Conservation (phyloP, 2,329 filamentous ascomycete genomes). For the Monilinia laxa region DNA sequence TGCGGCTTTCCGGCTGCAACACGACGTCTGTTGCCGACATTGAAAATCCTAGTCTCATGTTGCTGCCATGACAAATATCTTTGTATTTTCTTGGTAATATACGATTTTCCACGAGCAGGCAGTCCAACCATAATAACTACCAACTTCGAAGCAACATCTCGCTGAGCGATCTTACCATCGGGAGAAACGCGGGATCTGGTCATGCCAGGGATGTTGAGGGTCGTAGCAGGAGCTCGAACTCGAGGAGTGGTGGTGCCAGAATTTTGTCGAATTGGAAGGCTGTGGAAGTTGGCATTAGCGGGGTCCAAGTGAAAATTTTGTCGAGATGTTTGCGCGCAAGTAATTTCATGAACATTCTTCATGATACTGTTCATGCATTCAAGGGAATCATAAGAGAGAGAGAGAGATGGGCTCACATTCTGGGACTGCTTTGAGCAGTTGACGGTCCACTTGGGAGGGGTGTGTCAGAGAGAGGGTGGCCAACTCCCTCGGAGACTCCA, state of each 20-base stretch:
- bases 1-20: constrained; percentile 63
- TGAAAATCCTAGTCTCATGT: constrained; percentile 94
- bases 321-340: constrained; percentile 10
- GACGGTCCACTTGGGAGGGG: constrained; percentile 34
- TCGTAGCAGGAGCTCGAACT: constrained; percentile 81
- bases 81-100: constrained; percentile 97
- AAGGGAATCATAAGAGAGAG: no score
- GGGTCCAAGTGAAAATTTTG: constrained; percentile 4
- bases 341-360: neutral
- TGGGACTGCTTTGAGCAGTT: constrained; percentile 39
- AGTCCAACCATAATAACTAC: constrained; percentile 98
- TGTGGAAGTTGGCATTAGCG: constrained; percentile 39
- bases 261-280: constrained; percentile 67
- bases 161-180: constrained; percentile 87
- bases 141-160: constrained; percentile 93
- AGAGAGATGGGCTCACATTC: constrained; percentile 36
- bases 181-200: constrained; percentile 94
- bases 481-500: constrained; percentile 24
- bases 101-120: constrained; percentile 93
- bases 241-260: constrained; percentile 77
- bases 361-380: neutral
- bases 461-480: constrained; percentile 31
- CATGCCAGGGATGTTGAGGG: constrained; percentile 93
- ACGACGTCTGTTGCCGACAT: constrained; percentile 88
- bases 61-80: constrained; percentile 97